Base-by-base conservation (phyloP, 768 basidiomycete genomes). In the Cystoderma amianthinum region DNA sequence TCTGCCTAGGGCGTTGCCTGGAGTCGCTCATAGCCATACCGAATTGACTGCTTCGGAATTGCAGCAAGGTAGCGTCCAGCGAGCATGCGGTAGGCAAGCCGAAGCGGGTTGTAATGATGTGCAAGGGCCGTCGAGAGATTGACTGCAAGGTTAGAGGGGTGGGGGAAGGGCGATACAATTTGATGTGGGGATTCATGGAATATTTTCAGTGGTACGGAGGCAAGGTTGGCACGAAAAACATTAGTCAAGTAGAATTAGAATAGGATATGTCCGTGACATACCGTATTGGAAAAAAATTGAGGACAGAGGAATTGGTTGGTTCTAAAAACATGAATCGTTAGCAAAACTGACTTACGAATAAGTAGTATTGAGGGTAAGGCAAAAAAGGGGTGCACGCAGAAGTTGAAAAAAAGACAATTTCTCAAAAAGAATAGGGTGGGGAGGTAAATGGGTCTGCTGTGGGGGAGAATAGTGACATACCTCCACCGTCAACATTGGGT, bases 201-300 rank as follows among this genome's bases (percentile, higher is more conserved):
- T n/a, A n/a, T n/a, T n/a, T n/a, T n/a, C n/a, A n/a, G n/a, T n/a
- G n/a, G n/a, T n/a, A n/a, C n/a, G n/a, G n/a, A n/a, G n/a, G n/a
- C n/a, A n/a, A n/a, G n/a, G n/a, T n/a, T 22, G 25, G 18, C 23
- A 34, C 28, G 20, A 25, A 20, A 19, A 4, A 34, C 13, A 23
- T 37, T 3, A 30, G 40, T 38, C 42, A 34, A 40, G 2, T 15
- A 28, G 25, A 24, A 46, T 12, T 44, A 42, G 12, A 30, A 30
- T 9, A 9, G 28, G 9, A 30, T 9, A 30, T 28, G 25, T 18
- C 5, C 24, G 38, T 3, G 10, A 60, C 71, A 42, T 39, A 76
- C 80, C 68, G 54, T 82, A 82, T 56, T 80, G 76, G 16, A 64
- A 68, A 47, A 82, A 82, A 25, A 81, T 73, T 5, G 57, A 48